Conservation (phyloP, 106 monocot genomes). For the Allium cepa region DNA sequence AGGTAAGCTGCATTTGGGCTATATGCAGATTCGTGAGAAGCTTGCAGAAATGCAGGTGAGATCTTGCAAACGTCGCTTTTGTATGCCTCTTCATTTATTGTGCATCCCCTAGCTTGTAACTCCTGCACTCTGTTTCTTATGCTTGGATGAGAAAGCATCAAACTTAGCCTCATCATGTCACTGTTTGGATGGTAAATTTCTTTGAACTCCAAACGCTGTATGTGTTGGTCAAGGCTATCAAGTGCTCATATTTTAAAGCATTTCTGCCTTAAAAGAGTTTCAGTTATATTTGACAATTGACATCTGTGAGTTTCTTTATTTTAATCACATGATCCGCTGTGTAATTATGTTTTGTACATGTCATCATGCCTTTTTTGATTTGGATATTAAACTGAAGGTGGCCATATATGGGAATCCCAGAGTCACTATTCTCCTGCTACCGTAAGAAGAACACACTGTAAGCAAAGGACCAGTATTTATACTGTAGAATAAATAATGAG, state of each 20-base stretch:
- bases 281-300: constrained; percentile 34
- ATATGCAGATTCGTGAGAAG: constrained; percentile 94
- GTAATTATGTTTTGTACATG: constrained; percentile 16
- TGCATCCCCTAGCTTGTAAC: neutral
- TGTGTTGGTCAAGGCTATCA: constrained; percentile 45
- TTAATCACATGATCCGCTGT: constrained; percentile 14
- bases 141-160: neutral
- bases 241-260: constrained; percentile 31
- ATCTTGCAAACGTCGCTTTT: neutral
- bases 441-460: constrained; percentile 13
- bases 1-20: constrained; percentile 91
- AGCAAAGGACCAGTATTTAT: constrained; percentile 7
- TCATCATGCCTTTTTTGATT: constrained; percentile 14
- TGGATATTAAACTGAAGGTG: constrained; percentile 26
- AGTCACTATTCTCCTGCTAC: constrained; percentile 14
- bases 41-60: constrained; percentile 75
- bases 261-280: constrained; percentile 43
- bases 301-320: constrained; percentile 53
- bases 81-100: neutral
- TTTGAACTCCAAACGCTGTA: constrained; percentile 34
- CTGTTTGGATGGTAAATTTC: constrained; percentile 14
- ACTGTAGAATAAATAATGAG: neutral
- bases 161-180: neutral
- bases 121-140: neutral
- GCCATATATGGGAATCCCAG: constrained; percentile 19